Evolutionary conservation across 1,284 basidiomycete genomes (phyloP).

Genomic region (Wallemia ichthyophaga): DNA sequence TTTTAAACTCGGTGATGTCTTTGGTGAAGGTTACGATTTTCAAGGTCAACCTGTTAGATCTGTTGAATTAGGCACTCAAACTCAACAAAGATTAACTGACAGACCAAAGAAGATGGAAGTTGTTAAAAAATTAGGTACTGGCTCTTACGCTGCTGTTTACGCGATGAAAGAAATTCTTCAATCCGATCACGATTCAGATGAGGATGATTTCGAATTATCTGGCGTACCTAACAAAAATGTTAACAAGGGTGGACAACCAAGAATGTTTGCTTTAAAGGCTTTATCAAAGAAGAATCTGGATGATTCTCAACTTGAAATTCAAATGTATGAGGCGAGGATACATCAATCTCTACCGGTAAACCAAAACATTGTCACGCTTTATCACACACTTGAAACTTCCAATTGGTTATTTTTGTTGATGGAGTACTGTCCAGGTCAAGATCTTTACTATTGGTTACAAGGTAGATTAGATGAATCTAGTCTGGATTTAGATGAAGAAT

Average conservation of each 20-base stretch:
- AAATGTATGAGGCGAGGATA: slow-evolving; percentile 75
- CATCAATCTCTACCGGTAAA: slow-evolving; percentile 78
- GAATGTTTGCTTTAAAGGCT: slow-evolving; percentile 80
- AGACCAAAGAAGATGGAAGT: slow-evolving; percentile 45
- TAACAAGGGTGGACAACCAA: slow-evolving; percentile 1
- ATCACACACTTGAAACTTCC: slow-evolving; percentile 54
- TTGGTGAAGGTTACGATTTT: slow-evolving; percentile 31
- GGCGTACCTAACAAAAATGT: slow-evolving; percentile 19
- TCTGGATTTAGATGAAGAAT: neutral
- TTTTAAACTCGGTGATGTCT: slow-evolving; percentile 32
- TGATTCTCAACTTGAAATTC: slow-evolving; percentile 50
- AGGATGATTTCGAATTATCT: slow-evolving; percentile 16
- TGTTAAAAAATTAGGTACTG: slow-evolving; percentile 49
- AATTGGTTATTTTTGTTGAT: slow-evolving; percentile 51
- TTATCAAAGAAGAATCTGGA: slow-evolving; percentile 74
- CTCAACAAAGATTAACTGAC: slow-evolving; percentile 12
- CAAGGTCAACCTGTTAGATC: slow-evolving; percentile 31
- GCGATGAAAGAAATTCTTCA: slow-evolving; percentile 57
- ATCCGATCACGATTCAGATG: slow-evolving; percentile 23
- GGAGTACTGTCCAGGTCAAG: slow-evolving; percentile 79
- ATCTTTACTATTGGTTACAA: slow-evolving; percentile 79
- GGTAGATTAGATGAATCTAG: slow-evolving; percentile 9
- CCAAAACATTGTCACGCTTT: slow-evolving; percentile 79
- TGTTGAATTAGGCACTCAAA: slow-evolving; percentile 16
- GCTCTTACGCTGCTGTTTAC: slow-evolving; percentile 78